Evolutionary conservation across 768 basidiomycete genomes (phyloP), one percentile per base, ranked within the genome.

Genomic region (Hericium erinaceus): DNA sequence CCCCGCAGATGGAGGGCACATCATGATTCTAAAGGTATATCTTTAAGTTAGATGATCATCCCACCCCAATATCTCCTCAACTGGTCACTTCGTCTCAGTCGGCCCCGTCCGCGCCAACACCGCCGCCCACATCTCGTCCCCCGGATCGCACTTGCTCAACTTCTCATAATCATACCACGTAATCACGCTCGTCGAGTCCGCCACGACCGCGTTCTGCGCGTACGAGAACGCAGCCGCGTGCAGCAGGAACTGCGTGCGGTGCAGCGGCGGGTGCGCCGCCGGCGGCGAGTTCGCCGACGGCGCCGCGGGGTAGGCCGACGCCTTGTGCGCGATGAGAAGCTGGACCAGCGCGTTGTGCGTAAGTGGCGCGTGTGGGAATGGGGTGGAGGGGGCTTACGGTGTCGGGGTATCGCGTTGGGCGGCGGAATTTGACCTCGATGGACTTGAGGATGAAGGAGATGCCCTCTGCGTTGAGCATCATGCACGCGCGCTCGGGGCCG

Each of bases 121-220:
- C 7, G 71, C 71, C 38, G 72, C 70, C 65, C 73, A 71, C 4
- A 72, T 69, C 39, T 74, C 73, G 57, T 81, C 77, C 0, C 80
- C 82, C 6, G 87, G 85, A 62, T 79, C 77, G 59, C 80, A 81
- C 68, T 87, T 89, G 68, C 70, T 76, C 55, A 87, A 74, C 16
- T 61, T 73, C 57, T 87, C 83, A 61, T 90, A 89, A 66, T 90
- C 84, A 59, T 88, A 90, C 88, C 88, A 90, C 9, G 88, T 87
- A 18, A 87, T 65, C 3, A 77, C 75, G 57, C 83, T 80, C 62
- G 82, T 80, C 2, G 84, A 81, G 58, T 82, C 78, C 0, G 86
- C 80, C 6, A 88, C 87, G 54, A 86, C 75, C 10, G 78, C 72
- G 44, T 76, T 72, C 66, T 89, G 88, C 13, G 73, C 64, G 48